Conservation (phyloP, 768 basidiomycete genomes). For the Lactifluus echinatus region DNA sequence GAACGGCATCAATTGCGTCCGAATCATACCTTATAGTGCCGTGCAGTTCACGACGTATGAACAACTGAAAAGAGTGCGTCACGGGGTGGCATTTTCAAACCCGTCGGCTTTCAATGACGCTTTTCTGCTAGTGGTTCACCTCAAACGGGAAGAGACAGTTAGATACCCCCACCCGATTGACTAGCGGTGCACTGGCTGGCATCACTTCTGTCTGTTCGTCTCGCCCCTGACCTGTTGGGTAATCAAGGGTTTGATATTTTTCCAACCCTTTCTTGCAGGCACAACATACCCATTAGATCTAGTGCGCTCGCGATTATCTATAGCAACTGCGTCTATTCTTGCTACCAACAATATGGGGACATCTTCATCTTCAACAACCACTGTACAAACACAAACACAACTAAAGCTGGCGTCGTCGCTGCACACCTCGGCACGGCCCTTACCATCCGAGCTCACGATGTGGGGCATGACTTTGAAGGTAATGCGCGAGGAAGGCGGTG, state of each 20-base stretch:
- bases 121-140: conserved; percentile 52
- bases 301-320: conserved; percentile 84
- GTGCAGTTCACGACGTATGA: conserved; percentile 88
- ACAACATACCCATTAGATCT: conserved; percentile 92
- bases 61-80: conserved; percentile 71
- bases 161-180: conserved; percentile 81
- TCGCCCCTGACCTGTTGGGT: neutral
- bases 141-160: conserved; percentile 59
- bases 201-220: conserved; percentile 88
- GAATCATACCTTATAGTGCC: conserved; percentile 88
- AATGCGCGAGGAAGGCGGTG: conserved; percentile 85
- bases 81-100: neutral
- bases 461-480: conserved; percentile 88
- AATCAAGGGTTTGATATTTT: conserved; percentile 1
- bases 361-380: conserved; percentile 25
- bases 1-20: conserved; percentile 83
- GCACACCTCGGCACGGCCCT: conserved; percentile 42
- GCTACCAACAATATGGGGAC: neutral
- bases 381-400: too few species aligned
- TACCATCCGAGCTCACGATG: conserved; percentile 54
- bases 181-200: conserved; percentile 85
- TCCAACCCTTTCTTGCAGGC: conserved; percentile 35
- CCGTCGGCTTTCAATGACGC: neutral
- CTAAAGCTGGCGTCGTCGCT: conserved; percentile 42
- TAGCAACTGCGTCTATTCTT: conserved; percentile 79